Evolutionary conservation across 2,329 filamentous ascomycete species (phyloP).

Genomic region (Colletotrichum somersetense): DNA sequence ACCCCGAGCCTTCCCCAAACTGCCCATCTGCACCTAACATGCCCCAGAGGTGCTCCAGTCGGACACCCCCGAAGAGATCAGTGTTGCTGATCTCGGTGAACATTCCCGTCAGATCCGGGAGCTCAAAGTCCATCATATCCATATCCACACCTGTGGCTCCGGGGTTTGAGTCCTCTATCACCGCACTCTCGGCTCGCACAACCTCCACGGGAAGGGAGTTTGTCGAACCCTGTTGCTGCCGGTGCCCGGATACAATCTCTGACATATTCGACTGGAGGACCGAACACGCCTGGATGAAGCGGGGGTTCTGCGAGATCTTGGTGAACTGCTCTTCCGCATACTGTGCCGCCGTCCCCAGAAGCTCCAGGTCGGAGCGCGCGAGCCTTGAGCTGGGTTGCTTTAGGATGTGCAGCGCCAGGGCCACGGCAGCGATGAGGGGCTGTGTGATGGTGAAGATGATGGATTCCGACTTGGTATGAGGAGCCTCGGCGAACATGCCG

Average conservation of each 20-base stretch:
- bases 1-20: background rate
- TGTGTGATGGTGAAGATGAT: slow-evolving; percentile 36
- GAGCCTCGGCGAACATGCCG: background rate
- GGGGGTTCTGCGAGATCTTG: slow-evolving; percentile 23
- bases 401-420: slow-evolving; percentile 43
- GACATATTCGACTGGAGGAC: slow-evolving; percentile 32
- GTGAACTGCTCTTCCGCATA: slow-evolving; percentile 43
- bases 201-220: background rate
- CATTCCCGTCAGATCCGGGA: slow-evolving; percentile 31
- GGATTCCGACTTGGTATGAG: slow-evolving; percentile 7
- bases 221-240: background rate
- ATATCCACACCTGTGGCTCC: background rate
- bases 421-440: slow-evolving; percentile 42
- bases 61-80: slow-evolving; percentile 22
- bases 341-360: slow-evolving; percentile 40
- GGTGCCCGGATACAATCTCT: background rate
- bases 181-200: background rate
- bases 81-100: slow-evolving; percentile 34
- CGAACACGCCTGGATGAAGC: slow-evolving; percentile 33
- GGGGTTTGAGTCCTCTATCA: background rate
- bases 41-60: slow-evolving; percentile 23
- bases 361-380: slow-evolving; percentile 44
- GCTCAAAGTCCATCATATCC: slow-evolving; percentile 29
- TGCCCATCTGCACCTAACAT: slow-evolving; percentile 20
- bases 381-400: slow-evolving; percentile 41